Base-by-base conservation (phyloP, 1,284 basidiomycete species). In the Tremellales sp. region DNA sequence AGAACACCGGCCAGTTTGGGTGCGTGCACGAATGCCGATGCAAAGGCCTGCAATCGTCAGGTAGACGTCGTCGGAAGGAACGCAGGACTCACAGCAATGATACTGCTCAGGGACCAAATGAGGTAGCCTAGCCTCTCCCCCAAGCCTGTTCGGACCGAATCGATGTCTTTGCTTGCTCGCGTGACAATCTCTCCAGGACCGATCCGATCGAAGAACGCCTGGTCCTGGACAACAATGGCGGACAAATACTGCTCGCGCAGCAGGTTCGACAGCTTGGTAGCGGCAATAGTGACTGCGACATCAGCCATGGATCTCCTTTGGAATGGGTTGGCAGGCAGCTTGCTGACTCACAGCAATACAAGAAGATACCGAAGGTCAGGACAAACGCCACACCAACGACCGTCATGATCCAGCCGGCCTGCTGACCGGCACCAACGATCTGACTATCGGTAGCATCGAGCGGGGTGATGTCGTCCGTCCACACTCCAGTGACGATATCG, bases 131-230 rank as follows among this genome's bases (percentile, higher is more conserved):
- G 46, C 54, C 75, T 70, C 46, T 77, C 76, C 13, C 76, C 76
- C 3, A 73, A 59, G 13, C 68, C 74, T 2, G 64, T 64, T 24
- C 70, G 66, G 35, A 77, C 64, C 7, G 62, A 55, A 5, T 65
- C 62, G 45, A 77, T 65, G 46, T 77, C 76, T 44, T 72, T 73
- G 52, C 67, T 65, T 24, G 72, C 61, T 23, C 68, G 54, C 11
- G 70, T 68, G 8, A 70, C 68, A 29, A 76, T 66, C 53, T 76
- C 75, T 45, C 76, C 76, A 4, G 75, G 64, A 22, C 76, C 76
- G 39, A 74, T 67, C 3, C 61, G 52, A 47, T 76, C 75, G 48
- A 75, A 76, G 55, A 71, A 75, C 4, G 67, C 65, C 13, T 70
- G 69, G 49, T 76, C 75, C 49, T 77, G 75, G 3, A 67, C 61